Percentiles rank a stretch among this genome's conserved stretches.
Evolutionary conservation across 2,329 filamentous ascomycete genomes (phyloP).

Genomic region (Botryotinia globosa): DNA sequence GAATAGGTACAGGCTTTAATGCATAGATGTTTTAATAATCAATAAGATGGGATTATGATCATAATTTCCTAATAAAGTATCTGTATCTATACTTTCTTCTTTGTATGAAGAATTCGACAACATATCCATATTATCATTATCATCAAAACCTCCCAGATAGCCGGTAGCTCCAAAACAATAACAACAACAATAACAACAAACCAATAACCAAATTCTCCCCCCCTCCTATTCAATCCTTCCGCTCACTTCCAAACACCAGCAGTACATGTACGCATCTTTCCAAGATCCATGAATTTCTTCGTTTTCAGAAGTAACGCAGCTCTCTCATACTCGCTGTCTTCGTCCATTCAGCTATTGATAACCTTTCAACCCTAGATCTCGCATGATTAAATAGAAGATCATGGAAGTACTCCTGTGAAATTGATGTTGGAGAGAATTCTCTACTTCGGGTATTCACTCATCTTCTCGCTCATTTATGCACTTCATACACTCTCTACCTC

Average conservation of each 20-base stretch:
- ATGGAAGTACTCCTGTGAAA: neutral
- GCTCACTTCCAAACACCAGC: neutral
- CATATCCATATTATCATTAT: neutral
- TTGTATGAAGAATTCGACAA: no score
- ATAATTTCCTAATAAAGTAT: no score
- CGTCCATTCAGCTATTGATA: neutral
- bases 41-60: no score
- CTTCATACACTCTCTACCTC: neutral
- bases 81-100: no score
- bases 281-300: neutral
- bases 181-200: neutral
- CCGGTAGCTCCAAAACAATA: no score
- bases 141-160: neutral
- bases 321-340: fast-evolving
- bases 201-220: no score
- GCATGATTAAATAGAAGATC: neutral
- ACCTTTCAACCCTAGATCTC: neutral
- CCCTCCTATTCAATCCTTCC: no score
- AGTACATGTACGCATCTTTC: neutral
- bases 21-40: no score
- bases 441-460: neutral
- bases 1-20: no score
- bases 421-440: neutral
- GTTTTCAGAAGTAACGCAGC: neutral
- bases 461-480: neutral